Evolutionary conservation across 257 asterid genomes (phyloP).

Genomic region (Capsicum rhomboideum): DNA sequence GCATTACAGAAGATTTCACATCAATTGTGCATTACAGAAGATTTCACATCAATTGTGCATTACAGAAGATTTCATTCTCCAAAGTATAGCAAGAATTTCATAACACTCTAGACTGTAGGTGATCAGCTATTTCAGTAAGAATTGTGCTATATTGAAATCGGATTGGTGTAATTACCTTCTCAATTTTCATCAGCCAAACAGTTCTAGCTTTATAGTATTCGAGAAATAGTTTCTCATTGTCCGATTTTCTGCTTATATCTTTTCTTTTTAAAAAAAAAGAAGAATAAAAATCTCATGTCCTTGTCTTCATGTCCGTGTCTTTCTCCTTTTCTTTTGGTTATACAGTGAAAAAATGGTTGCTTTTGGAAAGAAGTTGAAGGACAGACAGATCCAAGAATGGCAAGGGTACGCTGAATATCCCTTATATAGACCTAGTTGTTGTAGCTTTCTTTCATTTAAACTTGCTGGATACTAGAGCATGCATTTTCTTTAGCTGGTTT

Average conservation of each 20-base stretch:
- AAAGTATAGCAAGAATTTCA: background rate
- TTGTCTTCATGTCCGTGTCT: too few relatives aligned
- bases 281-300: background rate
- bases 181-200: background rate
- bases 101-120: background rate
- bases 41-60: background rate
- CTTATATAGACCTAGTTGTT: background rate
- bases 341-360: constrained; percentile 73
- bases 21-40: too few relatives aligned
- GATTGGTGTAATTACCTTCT: background rate
- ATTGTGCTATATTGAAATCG: background rate
- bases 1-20: background rate
- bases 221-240: background rate
- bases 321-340: constrained; percentile 11
- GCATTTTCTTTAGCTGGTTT: background rate
- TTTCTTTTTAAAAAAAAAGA: background rate
- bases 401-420: constrained; percentile 46
- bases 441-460: background rate
- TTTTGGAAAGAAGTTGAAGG: constrained; percentile 88
- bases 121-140: background rate
- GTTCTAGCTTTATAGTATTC: background rate
- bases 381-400: constrained; percentile 85
- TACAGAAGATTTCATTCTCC: background rate
- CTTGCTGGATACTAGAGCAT: background rate
- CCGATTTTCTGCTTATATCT: background rate